phyloP scores from a whole-genome alignment of 768 basidiomycete species.

The Pleurotus pulmonarius region DNA sequence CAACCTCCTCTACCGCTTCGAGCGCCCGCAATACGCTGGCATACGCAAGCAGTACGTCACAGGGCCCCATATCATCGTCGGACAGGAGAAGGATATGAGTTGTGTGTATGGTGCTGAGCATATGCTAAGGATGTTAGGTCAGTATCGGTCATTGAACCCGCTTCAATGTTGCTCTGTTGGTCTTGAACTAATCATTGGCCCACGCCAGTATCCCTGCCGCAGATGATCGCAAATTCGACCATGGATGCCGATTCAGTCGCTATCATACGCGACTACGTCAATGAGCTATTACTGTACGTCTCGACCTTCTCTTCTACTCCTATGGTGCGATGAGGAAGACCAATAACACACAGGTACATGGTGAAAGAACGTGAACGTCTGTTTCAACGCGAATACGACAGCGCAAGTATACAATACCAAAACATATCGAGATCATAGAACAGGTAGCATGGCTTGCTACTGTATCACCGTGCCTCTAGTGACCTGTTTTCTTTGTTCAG shows the following conservation, averaged over 20 bases:
- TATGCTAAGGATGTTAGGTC: conserved; percentile 86
- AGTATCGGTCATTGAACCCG: conserved; percentile 18
- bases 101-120: conserved; percentile 94
- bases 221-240: conserved; percentile 85
- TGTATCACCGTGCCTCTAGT: too few species aligned
- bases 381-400: conserved; percentile 79
- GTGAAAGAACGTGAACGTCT: conserved; percentile 66
- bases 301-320: not conserved
- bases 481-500: too few species aligned
- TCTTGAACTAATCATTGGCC: conserved; percentile 9
- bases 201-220: conserved; percentile 80
- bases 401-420: conserved; percentile 73
- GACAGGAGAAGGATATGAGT: conserved; percentile 83
- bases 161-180: not conserved
- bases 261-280: conserved; percentile 84
- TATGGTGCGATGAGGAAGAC: not conserved
- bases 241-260: conserved; percentile 86
- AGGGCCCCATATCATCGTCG: conserved; percentile 62
- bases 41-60: conserved; percentile 72
- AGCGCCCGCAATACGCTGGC: conserved; percentile 88
- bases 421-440: conserved; percentile 69
- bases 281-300: conserved; percentile 76
- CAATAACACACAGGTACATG: conserved; percentile 59
- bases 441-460: too few species aligned
- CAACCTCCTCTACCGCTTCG: conserved; percentile 91